Evolutionary conservation across 306 rosid genomes (phyloP).

Genomic region (Trifolium fragiferum): DNA sequence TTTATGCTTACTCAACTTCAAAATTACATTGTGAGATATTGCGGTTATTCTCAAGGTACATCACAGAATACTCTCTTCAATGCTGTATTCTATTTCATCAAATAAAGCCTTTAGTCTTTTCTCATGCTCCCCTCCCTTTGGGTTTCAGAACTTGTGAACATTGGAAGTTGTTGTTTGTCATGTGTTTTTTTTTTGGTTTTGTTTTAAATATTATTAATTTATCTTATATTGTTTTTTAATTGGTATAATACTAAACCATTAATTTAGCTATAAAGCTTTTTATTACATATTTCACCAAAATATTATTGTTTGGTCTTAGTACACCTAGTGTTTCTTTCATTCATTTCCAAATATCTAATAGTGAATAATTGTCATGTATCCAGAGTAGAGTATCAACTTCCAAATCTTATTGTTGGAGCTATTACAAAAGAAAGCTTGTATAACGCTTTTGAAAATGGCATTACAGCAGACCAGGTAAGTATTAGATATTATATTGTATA

Average conservation of each 20-base stretch:
- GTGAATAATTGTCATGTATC: slow-evolving; percentile 38
- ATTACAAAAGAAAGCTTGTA: slow-evolving; percentile 96
- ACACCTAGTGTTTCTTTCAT: slow-evolving; percentile 16
- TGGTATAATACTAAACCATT: not conserved
- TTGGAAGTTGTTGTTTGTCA: slow-evolving; percentile 30
- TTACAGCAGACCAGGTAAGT: slow-evolving; percentile 79
- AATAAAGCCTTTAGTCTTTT: slow-evolving; percentile 14
- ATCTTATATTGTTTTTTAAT: slow-evolving; percentile 1
- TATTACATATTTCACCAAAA: slow-evolving; percentile 32
- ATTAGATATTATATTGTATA: slow-evolving; percentile 22
- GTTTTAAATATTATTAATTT: slow-evolving; percentile 25
- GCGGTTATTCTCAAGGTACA: slow-evolving; percentile 84
- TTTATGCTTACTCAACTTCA: slow-evolving; percentile 90
- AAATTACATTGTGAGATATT: slow-evolving; percentile 93
- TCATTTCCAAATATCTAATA: slow-evolving; percentile 34
- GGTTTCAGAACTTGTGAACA: slow-evolving; percentile 13
- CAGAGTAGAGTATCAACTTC: slow-evolving; percentile 97
- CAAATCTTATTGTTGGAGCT: slow-evolving; percentile 95
- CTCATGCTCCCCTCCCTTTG: not conserved
- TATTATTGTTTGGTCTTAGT: slow-evolving; percentile 30
- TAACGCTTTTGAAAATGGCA: slow-evolving; percentile 91
- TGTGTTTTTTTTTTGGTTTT: not conserved
- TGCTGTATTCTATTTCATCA: slow-evolving; percentile 31
- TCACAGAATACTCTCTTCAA: slow-evolving; percentile 31
- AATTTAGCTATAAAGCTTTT: slow-evolving; percentile 17